A percentile compares a stretch with the other conserved stretches of the same genome.
phyloP scores from a whole-genome alignment of 768 basidiomycete genomes.

The Mycena kentingensis region DNA sequence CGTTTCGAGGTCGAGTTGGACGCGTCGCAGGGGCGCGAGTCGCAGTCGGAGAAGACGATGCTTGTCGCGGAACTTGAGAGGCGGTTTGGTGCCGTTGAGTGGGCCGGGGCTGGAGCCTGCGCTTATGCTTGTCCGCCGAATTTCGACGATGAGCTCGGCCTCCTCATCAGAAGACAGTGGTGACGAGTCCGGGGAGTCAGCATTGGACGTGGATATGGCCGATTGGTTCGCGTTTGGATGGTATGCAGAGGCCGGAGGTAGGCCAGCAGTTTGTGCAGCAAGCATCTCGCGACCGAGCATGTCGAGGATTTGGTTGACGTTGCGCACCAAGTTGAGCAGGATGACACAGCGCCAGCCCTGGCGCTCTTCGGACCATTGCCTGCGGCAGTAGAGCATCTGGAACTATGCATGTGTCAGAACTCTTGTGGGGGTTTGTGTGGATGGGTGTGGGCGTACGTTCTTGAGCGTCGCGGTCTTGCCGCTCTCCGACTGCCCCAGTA shows the following conservation, averaged over 20 bases:
- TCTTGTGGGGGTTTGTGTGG: neutral
- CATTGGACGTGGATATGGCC: conserved; percentile 25
- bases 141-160: neutral
- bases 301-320: conserved; percentile 65
- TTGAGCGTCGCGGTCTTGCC: conserved; percentile 82
- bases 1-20: conserved; percentile 61
- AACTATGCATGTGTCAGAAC: conserved; percentile 49
- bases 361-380: conserved; percentile 71
- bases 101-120: no score
- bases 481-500: conserved; percentile 68
- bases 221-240: neutral
- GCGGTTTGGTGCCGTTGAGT: conserved; percentile 31
- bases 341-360: conserved; percentile 75
- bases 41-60: conserved; percentile 61
- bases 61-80: conserved; percentile 57
- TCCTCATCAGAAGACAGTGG: conserved; percentile 26
- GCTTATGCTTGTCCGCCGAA: neutral
- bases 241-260: conserved; percentile 14
- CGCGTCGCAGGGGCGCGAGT: conserved; percentile 56
- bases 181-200: conserved; percentile 19
- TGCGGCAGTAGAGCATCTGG: conserved; percentile 70
- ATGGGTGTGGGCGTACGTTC: conserved; percentile 44
- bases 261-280: conserved; percentile 26
- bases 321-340: conserved; percentile 78
- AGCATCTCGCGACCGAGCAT: conserved; percentile 59